Evolutionary conservation across 805 yeast genomes (phyloP), one percentile per base, ranked within the genome.

Genomic region (Metschnikowia dekortorum): DNA sequence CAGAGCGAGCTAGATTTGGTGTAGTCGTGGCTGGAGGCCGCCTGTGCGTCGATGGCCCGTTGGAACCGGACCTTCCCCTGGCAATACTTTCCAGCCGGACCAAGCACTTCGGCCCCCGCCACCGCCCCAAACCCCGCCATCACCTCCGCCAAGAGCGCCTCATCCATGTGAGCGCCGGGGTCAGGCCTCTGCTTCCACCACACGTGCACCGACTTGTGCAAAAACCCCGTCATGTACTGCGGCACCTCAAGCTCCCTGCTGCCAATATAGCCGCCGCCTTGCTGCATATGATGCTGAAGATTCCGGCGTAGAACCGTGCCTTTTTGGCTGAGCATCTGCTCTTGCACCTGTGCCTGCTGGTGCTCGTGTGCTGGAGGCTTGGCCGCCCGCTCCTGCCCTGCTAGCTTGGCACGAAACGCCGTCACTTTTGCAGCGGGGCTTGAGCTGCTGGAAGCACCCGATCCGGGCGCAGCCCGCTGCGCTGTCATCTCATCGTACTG

Each of bases 61-160:
- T 49, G 52, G 56, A 60, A 80, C 34, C 57, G 62, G 2, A 80
- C 63, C 0, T 60, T 44, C 0, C 78, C 83, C 30, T 66, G 61
- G 46, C 67, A 71, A 53, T 77, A 77, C 43, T 68, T 55, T 7
- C 48, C 56, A n/a, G 59, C 35, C 30, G 33, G 5, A 35, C 31
- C 30, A 44, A 44, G 13, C 16, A 50, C 40, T 11, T 49, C 32
- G 13, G 46, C 39, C 5, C 53, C 50, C 1, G 53, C 31, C 11
- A 79, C 59, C 0, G 65, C 54, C 1, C 84, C 84, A 61, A 79
- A 80, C 1, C 72, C 72, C 16, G 57, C 56, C 81, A 80, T 75
- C 29, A 80, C 62, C 42, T 66, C 61, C 22, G 38, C 26, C 18
- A 80, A 59, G 2, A 71, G 61, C 1, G 66, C 73, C 1, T 52